Evolutionary conservation across 768 basidiomycete species (phyloP).

Genomic region (Chalciporus chontae): DNA sequence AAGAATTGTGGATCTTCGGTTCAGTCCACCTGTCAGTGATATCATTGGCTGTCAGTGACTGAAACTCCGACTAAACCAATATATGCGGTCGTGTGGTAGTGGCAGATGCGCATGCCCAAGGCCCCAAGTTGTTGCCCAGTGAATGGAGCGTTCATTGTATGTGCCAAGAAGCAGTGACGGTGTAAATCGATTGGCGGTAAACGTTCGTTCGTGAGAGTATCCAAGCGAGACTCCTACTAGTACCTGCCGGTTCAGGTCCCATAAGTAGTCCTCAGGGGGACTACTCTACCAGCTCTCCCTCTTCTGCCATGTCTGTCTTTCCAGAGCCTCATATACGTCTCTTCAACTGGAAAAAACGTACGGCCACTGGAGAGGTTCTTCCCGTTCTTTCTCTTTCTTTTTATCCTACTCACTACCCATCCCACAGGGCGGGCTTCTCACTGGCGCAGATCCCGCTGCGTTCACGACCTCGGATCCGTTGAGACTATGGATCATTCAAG

Average conservation of each 20-base stretch:
- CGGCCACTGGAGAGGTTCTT: conserved; percentile 23
- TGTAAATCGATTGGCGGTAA: no score
- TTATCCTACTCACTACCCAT: conserved; percentile 1
- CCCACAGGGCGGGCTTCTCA: conserved; percentile 67
- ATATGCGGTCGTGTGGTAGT: no score
- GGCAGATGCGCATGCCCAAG: no score
- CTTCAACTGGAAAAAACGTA: conserved; percentile 4
- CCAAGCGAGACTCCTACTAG: background rate
- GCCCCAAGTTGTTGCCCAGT: no score
- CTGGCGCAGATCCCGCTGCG: conserved; percentile 66
- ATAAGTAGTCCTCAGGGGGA: background rate
- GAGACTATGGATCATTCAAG: conserved; percentile 74
- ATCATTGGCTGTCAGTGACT: no score
- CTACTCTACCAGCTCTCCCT: background rate
- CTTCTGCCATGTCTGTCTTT: conserved; percentile 33
- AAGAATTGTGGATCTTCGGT: no score
- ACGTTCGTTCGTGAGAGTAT: no score
- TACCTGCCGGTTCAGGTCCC: background rate
- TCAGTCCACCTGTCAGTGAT: no score
- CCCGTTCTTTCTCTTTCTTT: background rate
- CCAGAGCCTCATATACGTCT: conserved; percentile 16
- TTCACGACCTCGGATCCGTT: conserved; percentile 69
- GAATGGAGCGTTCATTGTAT: no score
- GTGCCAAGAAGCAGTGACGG: no score
- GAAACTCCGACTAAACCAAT: no score